Conservation (phyloP, 2,329 filamentous ascomycete species). For the Ophiocordyceps camponoti-leonardi region DNA sequence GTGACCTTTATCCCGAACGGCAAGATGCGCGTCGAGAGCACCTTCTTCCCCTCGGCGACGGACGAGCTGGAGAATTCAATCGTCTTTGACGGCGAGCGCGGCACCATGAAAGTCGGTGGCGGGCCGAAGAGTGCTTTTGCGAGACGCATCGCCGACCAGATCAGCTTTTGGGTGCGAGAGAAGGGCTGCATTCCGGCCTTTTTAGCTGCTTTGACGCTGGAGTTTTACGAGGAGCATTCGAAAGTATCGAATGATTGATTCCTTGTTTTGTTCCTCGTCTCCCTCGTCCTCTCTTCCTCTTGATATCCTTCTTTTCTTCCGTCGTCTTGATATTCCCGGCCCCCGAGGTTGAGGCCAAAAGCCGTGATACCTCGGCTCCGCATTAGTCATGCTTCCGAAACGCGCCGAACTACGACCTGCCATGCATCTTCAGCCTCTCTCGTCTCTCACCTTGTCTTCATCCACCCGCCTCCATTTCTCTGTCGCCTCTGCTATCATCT, state of each 20-base stretch:
- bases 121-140: conserved; percentile 80
- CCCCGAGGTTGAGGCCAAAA: background rate
- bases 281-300: no score
- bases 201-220: conserved; percentile 73
- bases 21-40: conserved; percentile 77
- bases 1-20: conserved; percentile 95
- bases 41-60: conserved; percentile 56
- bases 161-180: conserved; percentile 92
- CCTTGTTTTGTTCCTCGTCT: no score
- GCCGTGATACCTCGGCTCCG: background rate
- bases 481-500: background rate
- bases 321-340: background rate
- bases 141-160: conserved; percentile 64
- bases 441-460: background rate
- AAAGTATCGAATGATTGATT: conserved; percentile 1
- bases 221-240: conserved; percentile 66
- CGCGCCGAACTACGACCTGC: background rate
- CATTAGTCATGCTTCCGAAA: background rate
- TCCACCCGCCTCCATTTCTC: background rate
- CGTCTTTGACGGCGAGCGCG: conserved; percentile 82
- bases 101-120: conserved; percentile 95
- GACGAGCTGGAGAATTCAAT: conserved; percentile 58
- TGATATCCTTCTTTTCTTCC: background rate
- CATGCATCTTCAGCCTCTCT: background rate
- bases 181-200: conserved; percentile 90